These are phyloP conservation scores for Achaetomiella virescens DNA, from an alignment of 495 filamentous ascomycete genomes.

Conservation along the genomic window DNA sequence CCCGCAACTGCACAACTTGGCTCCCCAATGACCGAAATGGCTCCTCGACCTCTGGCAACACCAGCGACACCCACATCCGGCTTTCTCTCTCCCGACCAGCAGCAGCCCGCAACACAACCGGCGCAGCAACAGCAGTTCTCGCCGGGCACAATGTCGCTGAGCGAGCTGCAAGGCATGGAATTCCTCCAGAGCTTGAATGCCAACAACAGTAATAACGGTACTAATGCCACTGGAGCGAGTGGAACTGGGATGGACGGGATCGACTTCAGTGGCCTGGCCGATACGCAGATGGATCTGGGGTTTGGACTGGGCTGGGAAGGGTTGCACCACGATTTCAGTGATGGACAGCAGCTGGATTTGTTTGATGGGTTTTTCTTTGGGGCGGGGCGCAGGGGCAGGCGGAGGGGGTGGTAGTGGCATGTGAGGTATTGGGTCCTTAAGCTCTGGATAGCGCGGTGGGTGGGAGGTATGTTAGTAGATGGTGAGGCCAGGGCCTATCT, in stretches of 20 bases:
- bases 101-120: constrained; percentile 17
- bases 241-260: constrained; percentile 1
- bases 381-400: constrained; percentile 23
- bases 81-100: constrained; percentile 12
- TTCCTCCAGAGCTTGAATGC: constrained; percentile 34
- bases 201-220: background rate
- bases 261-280: constrained; percentile 18
- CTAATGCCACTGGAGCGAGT: background rate
- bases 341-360: constrained; percentile 72
- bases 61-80: constrained; percentile 7
- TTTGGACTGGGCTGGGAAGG: constrained; percentile 68
- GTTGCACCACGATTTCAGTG: constrained; percentile 72
- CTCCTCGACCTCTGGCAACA: constrained; percentile 17
- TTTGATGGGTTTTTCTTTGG: constrained; percentile 95
- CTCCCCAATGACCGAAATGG: constrained; percentile 23
- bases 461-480: no score
- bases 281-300: constrained; percentile 57
- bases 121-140: constrained; percentile 12
- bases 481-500: no score
- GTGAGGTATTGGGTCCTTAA: background rate
- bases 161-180: constrained; percentile 42
- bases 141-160: constrained; percentile 25
- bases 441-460: no score
- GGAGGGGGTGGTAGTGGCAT: constrained; percentile 9
- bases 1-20: constrained; percentile 8